Conservation (phyloP, 768 basidiomycete species). For the Gymnopilus dilepis region DNA sequence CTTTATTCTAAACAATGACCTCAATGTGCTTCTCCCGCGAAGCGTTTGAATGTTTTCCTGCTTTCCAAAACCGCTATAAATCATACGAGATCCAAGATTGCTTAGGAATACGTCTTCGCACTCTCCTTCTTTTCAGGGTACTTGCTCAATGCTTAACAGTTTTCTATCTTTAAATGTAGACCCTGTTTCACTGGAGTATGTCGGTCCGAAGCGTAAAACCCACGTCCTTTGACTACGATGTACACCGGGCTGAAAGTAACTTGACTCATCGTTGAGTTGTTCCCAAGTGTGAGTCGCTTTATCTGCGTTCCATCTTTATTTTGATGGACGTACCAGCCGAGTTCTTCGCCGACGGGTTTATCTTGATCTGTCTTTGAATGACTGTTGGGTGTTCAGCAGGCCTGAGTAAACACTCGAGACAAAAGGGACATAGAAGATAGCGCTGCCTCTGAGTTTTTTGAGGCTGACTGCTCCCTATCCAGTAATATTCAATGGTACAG, state of each 20-base stretch:
- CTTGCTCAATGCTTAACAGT: not conserved
- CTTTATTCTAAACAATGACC: not conserved
- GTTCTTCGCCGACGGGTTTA: not conserved
- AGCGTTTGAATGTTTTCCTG: not conserved
- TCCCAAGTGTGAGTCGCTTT: not conserved
- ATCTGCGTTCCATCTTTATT: not conserved
- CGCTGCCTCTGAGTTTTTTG: too few species aligned
- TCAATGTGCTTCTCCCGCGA: slow-evolving; percentile 11
- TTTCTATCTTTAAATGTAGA: slow-evolving; percentile 5
- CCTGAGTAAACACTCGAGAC: too few species aligned
- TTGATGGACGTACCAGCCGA: not conserved
- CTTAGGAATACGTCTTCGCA: not conserved
- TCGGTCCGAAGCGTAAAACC: not conserved
- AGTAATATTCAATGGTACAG: too few species aligned
- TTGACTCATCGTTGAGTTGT: not conserved
- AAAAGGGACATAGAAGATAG: too few species aligned
- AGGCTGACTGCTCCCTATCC: too few species aligned
- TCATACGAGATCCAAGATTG: not conserved
- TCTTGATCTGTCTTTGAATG: not conserved
- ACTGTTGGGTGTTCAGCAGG: too few species aligned
- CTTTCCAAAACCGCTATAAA: not conserved
- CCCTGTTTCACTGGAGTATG: slow-evolving; percentile 4
- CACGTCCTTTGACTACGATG: not conserved
- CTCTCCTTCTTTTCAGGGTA: not conserved
- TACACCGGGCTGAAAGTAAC: too few species aligned